Base-by-base conservation (phyloP, 177 flowering plant genomes). In the Telopea speciosissima region DNA sequence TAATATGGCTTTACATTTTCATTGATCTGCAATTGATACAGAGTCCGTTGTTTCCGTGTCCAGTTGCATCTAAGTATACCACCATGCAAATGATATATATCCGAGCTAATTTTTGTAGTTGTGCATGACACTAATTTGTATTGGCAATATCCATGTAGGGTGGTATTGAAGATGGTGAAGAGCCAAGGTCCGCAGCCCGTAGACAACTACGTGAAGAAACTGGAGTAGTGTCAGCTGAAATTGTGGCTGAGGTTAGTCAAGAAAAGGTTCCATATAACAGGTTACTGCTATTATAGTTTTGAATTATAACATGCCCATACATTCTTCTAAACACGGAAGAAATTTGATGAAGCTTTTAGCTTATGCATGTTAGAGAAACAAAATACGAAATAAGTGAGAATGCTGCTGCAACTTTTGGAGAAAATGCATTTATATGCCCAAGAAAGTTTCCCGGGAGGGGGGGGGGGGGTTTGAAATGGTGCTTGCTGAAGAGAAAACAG, bases 91-190 rank as follows among this genome's bases (percentile, higher is more conserved):
- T 36, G 40, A 28, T 28, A 36, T 36, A 36, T 36, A 36, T 36
- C 40, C 8, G 40, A 36, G 40, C 40, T 36, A 36, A 36, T 36
- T 36, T 36, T 36, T 36, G 40, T 8, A 36, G 40, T 36, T 36
- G 3, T 8, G 7, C 9, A 6, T 36, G 40, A 8, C 9, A 36
- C 0, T 36, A 36, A 36, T 36, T 36, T 36, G 5, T 36, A 36
- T 64, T 65, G 58, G 49, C 8, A 68, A 64, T 66, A 14, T 8
- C 24, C 31, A 72, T 68, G 61, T 71, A 93, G 98, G 97, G 98
- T 8, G 90, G 91, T 24, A 91, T 94, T 79, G 96, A 94, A 82
- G 98, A 94, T 68, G 91, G 88, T 49, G 98, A 94, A 73, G 97
- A 92, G 23, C 98, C 98, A 8, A 79, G 67, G 26, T 69, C 83